These are phyloP conservation scores for Amborella trichopoda DNA, from an alignment of 164 flowering plant genomes.

Conservation along the genomic window DNA sequence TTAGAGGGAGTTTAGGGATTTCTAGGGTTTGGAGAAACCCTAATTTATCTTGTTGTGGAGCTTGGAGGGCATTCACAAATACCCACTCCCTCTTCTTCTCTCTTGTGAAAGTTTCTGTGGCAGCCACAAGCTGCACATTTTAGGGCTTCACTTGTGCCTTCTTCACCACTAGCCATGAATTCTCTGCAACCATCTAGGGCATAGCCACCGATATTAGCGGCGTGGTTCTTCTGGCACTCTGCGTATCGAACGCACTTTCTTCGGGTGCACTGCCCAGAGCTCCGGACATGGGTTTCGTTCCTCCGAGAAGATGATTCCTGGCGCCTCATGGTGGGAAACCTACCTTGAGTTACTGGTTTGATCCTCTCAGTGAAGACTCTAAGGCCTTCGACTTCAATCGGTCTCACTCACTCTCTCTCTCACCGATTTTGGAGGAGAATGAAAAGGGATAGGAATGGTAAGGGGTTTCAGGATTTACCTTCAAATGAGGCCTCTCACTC, in stretches of 20 bases:
- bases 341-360: background rate
- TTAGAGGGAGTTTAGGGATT: no score
- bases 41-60: constrained; percentile 8
- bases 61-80: constrained; percentile 15
- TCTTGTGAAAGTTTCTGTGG: constrained; percentile 28
- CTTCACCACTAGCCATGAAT: constrained; percentile 28
- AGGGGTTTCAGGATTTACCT: no score
- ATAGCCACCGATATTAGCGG: constrained; percentile 26
- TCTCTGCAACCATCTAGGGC: constrained; percentile 27
- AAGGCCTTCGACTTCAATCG: no score
- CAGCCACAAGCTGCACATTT: constrained; percentile 28
- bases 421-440: no score
- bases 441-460: no score
- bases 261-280: background rate
- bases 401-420: no score
- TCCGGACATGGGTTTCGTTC: background rate
- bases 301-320: constrained; percentile 2
- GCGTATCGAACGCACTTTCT: constrained; percentile 14
- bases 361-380: background rate
- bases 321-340: constrained; percentile 15
- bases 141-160: constrained; percentile 26
- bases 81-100: constrained; percentile 13
- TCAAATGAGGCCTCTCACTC: no score
- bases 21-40: no score
- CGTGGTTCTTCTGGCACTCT: constrained; percentile 31